Base-by-base conservation (phyloP, 768 basidiomycete genomes). In the Pisolithus sp. region DNA sequence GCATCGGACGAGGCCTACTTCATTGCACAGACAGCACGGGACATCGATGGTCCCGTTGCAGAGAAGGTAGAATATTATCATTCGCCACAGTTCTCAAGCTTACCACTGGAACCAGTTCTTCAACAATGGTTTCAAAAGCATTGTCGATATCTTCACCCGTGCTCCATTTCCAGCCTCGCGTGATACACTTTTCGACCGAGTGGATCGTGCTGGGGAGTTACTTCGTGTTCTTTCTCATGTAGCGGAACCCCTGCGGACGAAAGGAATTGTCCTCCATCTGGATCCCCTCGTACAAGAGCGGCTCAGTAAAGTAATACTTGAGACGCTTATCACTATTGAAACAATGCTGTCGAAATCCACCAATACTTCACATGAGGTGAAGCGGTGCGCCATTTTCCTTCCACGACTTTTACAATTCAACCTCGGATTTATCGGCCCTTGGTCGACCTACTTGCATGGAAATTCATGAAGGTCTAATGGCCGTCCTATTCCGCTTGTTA, bases 1-100 rank as follows among this genome's bases (percentile, higher is more conserved):
- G 81, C 83, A 15, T 78, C 82, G 0, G 88, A 91, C 57, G 85
- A 91, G 65, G 88, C 87, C 0, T 86, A 83, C 55, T 87, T 89
- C 58, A 82, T 91, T 5, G 86, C 86, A n/a, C 85, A 89, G 62
- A 86, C 91, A 78, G 77, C 84, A 18, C 76, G 78, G 57, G 85
- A 85, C 26, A 83, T 85, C 8, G 83, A 84, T 43, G 75, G 71
- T 41, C 69, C 74, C 0, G 81, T 92, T 30, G 85, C 82, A 4
- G 76, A 76, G 48, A 89, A 86, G 79, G 88, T 86, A 57, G 40
- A 65, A 28, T 49, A 4, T 3, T 28, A 28, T 24, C 2, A 20
- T 51, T 36, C 21, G 42, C 41, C 30, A 12, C 44, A 31, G 7
- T 17, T 3, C 17, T 41, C n/a, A 15, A 24, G 43, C 37, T 30